phyloP scores from a whole-genome alignment of 108 stramenopile species.

The Skeletonema marinoi region DNA sequence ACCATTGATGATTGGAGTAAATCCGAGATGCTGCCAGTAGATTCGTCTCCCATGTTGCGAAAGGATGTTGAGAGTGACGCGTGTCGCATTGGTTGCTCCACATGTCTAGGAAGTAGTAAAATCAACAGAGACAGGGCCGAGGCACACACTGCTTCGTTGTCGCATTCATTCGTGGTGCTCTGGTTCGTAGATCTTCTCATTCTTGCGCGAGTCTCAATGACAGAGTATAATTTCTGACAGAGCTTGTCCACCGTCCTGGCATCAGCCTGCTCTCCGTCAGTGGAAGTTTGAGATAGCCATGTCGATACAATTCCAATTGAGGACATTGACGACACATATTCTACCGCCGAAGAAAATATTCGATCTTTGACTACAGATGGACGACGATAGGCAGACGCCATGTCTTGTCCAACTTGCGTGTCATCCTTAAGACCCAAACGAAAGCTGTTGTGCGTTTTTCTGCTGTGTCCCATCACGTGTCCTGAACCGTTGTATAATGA shows the following conservation, averaged over 20 bases:
- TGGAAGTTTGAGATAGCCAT: constrained; percentile 22
- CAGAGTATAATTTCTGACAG: constrained; percentile 37
- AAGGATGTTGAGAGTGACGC: constrained; percentile 28
- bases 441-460: constrained; percentile 8
- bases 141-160: constrained; percentile 40
- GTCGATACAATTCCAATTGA: constrained; percentile 36
- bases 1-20: constrained; percentile 44
- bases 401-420: constrained; percentile 10
- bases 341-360: constrained; percentile 33
- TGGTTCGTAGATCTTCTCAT: constrained; percentile 32
- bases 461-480: neutral
- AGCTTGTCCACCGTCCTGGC: constrained; percentile 29
- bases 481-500: constrained; percentile 3
- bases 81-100: constrained; percentile 4
- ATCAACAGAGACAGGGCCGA: constrained; percentile 36
- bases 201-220: constrained; percentile 41
- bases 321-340: constrained; percentile 37
- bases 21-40: constrained; percentile 30
- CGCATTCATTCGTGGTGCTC: constrained; percentile 13
- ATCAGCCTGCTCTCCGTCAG: constrained; percentile 2
- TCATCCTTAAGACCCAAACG: constrained; percentile 22
- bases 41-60: constrained; percentile 39
- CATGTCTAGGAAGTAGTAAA: constrained; percentile 28
- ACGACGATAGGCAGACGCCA: constrained; percentile 22
- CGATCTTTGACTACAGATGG: constrained; percentile 40